Base-by-base conservation (phyloP, 169 alveolate species). In the Theileria orientalis region DNA sequence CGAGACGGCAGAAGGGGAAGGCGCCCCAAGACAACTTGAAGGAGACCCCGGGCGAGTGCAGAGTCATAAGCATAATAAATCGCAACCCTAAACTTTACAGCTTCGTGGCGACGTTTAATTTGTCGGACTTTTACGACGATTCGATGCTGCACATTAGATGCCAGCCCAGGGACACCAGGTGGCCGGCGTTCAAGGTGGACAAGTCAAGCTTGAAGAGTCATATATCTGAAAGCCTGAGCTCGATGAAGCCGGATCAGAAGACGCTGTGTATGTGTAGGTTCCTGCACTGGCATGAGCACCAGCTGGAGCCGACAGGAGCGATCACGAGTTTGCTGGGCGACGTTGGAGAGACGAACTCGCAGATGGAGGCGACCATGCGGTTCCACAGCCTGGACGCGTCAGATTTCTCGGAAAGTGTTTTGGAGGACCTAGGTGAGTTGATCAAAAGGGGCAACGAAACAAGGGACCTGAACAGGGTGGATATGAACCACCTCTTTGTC, bases 181-280 rank as follows among this genome's bases (percentile, higher is more conserved):
- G 77, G 80, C 89, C 89, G 14, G 89, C 83, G 3, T 82, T 82
- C 59, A 82, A 44, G 47, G 76, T 82, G n/a, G 2, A 23, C 6
- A 33, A 60, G 32, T 35, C 47, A 1, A 32, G 37, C 14, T 23
- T 56, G 3, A 25, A 30, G 14, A 30, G n/a, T 30, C 40, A 68
- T 7, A 47, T 82, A 42, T 23, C 19, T 27, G 37, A 44, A 0
- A 49, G 21, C 35, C 14, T 42, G 56, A n/a, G 33, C 13, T 61
- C 49, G 14, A 0, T n/a, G 2, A 27, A 23, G 62, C 33, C 9
- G 66, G 61, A 64, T 29, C 62, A 66, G 21, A 66, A 56, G 40
- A 8, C 62, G 6, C 61, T 82, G 30, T 63, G 85, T 37, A 54
- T 74, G 23, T 27, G 56, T 37, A 30, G 68, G 27, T 82, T 82